Evolutionary conservation across 2,329 filamentous ascomycete genomes (phyloP).

Genomic region (Zopfia rhizophila): DNA sequence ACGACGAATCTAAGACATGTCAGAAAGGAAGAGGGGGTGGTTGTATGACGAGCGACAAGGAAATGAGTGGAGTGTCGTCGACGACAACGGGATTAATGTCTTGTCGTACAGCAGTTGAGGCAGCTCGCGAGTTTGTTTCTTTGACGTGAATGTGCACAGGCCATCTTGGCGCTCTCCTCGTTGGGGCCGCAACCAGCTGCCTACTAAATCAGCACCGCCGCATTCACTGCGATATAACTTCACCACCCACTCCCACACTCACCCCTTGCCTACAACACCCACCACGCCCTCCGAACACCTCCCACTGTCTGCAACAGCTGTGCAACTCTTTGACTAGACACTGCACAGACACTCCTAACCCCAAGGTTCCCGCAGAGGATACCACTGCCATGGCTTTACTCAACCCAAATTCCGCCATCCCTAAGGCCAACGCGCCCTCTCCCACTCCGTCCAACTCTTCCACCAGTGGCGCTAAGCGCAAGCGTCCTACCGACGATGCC

Average conservation of each 20-base stretch:
- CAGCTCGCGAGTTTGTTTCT: neutral
- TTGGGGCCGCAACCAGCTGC: neutral
- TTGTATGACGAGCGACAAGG: neutral
- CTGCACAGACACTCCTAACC: slow-evolving; percentile 29
- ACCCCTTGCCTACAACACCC: neutral
- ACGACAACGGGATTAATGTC: neutral
- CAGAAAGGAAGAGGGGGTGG: neutral
- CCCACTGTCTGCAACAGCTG: slow-evolving; percentile 21
- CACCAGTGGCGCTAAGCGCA: slow-evolving; percentile 60
- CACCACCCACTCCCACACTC: slow-evolving; percentile 2
- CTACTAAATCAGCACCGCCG: too few species aligned
- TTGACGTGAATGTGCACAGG: neutral
- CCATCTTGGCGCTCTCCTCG: slow-evolving; percentile 5
- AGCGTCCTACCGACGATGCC: slow-evolving; percentile 63
- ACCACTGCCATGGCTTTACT: neutral
- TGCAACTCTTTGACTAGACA: slow-evolving; percentile 48
- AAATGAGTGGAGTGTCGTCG: neutral
- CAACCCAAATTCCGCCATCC: slow-evolving; percentile 28
- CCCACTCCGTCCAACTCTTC: slow-evolving; percentile 63
- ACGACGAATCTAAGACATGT: neutral
- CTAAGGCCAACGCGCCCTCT: slow-evolving; percentile 62
- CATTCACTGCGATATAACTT: too few species aligned
- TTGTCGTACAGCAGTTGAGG: too few species aligned
- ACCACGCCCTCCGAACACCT: slow-evolving; percentile 2
- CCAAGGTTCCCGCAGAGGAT: slow-evolving; percentile 4